Evolutionary conservation across 768 basidiomycete species (phyloP), one percentile per base, ranked within the genome.

Genomic region (Cyclocybe aegerita): DNA sequence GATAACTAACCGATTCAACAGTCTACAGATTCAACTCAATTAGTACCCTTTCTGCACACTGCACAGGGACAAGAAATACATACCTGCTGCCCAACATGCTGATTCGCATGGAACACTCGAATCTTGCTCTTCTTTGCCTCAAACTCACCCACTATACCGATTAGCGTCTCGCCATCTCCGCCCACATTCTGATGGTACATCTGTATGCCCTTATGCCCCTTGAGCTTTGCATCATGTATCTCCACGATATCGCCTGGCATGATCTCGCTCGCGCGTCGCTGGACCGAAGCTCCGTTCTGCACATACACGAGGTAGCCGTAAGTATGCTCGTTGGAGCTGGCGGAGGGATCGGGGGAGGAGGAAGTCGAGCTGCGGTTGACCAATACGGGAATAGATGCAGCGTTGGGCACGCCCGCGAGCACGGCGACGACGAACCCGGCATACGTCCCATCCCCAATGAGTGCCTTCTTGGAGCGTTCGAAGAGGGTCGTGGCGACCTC

Each of bases 51-150:
- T 23, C 23, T 5, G 23, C 23, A 23, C 23, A 23, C 23, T 23
- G 23, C 23, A 49, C 16, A 36, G 38, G 43, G 37, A 52, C 56
- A 53, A 51, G 57, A 54, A 46, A 45, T 34, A 73, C 81, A 54
- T 53, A 87, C 88, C 80, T 90, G 88, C 56, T 85, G 88, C 42
- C 89, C 85, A 60, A 89, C 87, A 60, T 87, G 88, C 63, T 88
- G 84, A 65, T 91, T 93, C 46, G 93, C 93, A 65, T 95, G 91
- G 65, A 86, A 86, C 39, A 90, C 83, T 64, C 78, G 80, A 46
- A 94, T 74, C 73, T 97, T 97, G 53, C 79, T 80, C 75, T 94
- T 95, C 81, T 90, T 93, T 35, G 70, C 67, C 59, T 97, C 94
- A 64, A 86, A 89, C 62, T 95, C 93, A 42, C 76, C 78, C 46